Evolutionary conservation across 345 rosid genomes (phyloP).

Genomic region (Mercurialis annua): DNA sequence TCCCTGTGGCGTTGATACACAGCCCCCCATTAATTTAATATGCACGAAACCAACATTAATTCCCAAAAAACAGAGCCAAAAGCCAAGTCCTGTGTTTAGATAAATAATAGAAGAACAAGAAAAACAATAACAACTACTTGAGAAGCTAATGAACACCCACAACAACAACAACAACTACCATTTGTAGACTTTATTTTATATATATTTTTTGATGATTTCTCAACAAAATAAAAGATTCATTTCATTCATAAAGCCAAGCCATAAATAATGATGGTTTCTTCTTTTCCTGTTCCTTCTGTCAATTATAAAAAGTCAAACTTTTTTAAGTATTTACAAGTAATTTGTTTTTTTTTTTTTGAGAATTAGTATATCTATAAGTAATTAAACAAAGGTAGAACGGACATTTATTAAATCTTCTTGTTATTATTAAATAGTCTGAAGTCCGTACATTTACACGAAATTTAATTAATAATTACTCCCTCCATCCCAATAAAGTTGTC

Average conservation of each 20-base stretch:
- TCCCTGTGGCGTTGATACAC: constrained; percentile 68
- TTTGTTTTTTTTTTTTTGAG: no score
- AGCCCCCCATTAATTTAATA: constrained; percentile 70
- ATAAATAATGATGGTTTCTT: not conserved
- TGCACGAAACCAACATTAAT: no score
- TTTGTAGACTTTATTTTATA: constrained; percentile 10
- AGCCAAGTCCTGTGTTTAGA: not conserved
- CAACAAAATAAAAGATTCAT: not conserved
- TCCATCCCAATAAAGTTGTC: no score
- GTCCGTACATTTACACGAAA: no score
- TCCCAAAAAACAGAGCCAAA: not conserved
- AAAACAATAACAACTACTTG: not conserved
- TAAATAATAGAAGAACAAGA: constrained; percentile 4
- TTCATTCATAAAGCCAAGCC: not conserved
- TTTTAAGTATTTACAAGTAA: no score
- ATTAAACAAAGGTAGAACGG: no score
- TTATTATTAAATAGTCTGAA: no score
- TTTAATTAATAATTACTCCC: no score
- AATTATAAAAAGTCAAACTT: not conserved
- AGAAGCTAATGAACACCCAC: constrained; percentile 1
- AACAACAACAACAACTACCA: not conserved
- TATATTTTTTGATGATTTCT: no score
- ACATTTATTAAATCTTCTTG: no score
- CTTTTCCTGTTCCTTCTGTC: not conserved
- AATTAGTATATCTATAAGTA: no score